Evolutionary conservation across 2,329 filamentous ascomycete genomes (phyloP).

Genomic region (Ascochyta koolunga): DNA sequence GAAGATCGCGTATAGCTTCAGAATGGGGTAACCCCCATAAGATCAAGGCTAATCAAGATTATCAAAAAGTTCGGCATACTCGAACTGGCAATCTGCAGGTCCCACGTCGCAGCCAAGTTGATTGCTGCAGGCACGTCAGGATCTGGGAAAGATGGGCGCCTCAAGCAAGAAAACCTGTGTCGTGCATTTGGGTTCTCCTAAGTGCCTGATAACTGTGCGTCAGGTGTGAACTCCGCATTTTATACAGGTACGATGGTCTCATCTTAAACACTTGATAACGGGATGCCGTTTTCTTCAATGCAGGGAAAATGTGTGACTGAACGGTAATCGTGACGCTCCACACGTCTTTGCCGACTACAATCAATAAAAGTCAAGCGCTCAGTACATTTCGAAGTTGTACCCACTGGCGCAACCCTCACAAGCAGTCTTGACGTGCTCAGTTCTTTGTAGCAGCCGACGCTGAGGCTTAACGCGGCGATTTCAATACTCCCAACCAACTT

Average conservation of each 20-base stretch:
- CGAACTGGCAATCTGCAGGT: too few species aligned
- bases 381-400: not conserved
- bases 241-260: slow-evolving; percentile 11
- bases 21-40: too few species aligned
- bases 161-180: not conserved
- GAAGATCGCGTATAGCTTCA: too few species aligned
- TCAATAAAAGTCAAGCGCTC: not conserved
- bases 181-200: not conserved
- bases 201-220: not conserved
- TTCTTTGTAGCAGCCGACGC: too few species aligned
- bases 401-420: not conserved
- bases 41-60: too few species aligned
- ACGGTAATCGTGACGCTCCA: not conserved
- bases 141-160: not conserved
- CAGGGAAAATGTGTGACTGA: not conserved
- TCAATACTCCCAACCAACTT: not conserved
- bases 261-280: not conserved
- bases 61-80: too few species aligned
- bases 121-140: not conserved
- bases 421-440: not conserved
- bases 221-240: not conserved
- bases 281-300: not conserved
- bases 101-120: not conserved
- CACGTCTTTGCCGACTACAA: not conserved
- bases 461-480: not conserved